Base-by-base conservation (phyloP, 345 rosid genomes). In the Syzygium grande region DNA sequence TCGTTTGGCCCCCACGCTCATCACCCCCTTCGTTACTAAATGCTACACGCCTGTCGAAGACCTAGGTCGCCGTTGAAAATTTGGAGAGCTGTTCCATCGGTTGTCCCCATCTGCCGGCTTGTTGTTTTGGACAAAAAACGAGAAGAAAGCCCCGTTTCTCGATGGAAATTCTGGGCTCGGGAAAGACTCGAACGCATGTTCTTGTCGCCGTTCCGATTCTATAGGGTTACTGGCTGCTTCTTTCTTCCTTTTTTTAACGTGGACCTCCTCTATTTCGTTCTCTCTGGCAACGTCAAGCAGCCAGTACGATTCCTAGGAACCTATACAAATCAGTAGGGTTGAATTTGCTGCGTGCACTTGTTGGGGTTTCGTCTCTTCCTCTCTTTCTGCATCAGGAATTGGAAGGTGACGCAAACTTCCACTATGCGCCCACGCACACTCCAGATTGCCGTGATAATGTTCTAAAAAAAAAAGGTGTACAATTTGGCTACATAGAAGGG, bases 1-100 rank as follows among this genome's bases (percentile, higher is more conserved):
- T 88, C 88, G 65, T 63, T 73, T 56, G 89, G 89, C 25, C 77
- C 89, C 91, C 90, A 88, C 88, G 29, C 84, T 78, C 52, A 51
- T 61, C 85, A 27, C 84, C 53, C 83, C 56, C 73, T 55, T 59
- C 15, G 16, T 2, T 30, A 9, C 84, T 46, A 84, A 89, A 73
- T 58, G n/a, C 22, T 38, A 43, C 19, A 23, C 14, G 3, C 83
- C 21, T 19, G 83, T 41, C 5, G 27, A 43, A 73, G 83, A 73
- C 83, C 83, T 38, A 34, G 83, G 49, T 73, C 83, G 14, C 11
- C 14, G 83, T 73, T 38, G 77, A 73, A 51, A n/a, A 78, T 41
- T 52, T 25, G 84, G 84, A 52, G 17, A 58, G 41, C 34, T 7
- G 53, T 53, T 54, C 65, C 43, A 21, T 34, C 41, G 17, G 15